Evolutionary conservation across 345 rosid species (phyloP).

Genomic region (Bruguiera gymnorhiza): DNA sequence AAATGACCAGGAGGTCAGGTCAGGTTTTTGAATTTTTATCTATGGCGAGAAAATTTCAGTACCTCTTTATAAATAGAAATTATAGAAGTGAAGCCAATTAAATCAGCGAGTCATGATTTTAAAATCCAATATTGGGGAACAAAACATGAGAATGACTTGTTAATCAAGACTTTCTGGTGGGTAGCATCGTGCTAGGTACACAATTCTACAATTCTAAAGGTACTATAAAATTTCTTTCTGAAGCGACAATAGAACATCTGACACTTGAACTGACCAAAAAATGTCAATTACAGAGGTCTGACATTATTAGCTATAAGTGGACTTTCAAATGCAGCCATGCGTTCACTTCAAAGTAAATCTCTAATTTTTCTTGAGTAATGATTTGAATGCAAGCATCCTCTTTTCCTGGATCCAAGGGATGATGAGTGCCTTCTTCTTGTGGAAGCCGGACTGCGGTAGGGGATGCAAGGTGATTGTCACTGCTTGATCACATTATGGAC

Average conservation of each 20-base stretch:
- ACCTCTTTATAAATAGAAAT: not conserved
- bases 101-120: not conserved
- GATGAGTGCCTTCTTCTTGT: not conserved
- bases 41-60: constrained; percentile 4
- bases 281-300: constrained; percentile 21
- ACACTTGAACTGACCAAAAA: constrained; percentile 24
- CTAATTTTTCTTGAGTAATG: constrained; percentile 2
- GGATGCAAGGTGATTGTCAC: not conserved
- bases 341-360: constrained; percentile 4
- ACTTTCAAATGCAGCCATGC: constrained; percentile 14
- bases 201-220: constrained; percentile 8
- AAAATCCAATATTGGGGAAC: not conserved
- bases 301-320: constrained; percentile 9
- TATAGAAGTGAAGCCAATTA: constrained; percentile 7
- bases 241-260: constrained; percentile 26
- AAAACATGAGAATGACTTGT: not conserved
- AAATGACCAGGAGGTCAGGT: not conserved
- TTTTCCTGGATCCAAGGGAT: constrained; percentile 7
- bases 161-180: constrained; percentile 13
- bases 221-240: constrained; percentile 17
- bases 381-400: constrained; percentile 1
- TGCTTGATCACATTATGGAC: too few relatives aligned
- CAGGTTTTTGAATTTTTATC: not conserved
- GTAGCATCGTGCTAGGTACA: not conserved
- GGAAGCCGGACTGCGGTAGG: not conserved